These are phyloP conservation scores for Fusarium virguliforme DNA, from an alignment of 2,329 filamentous ascomycete genomes.

Conservation along the genomic window DNA sequence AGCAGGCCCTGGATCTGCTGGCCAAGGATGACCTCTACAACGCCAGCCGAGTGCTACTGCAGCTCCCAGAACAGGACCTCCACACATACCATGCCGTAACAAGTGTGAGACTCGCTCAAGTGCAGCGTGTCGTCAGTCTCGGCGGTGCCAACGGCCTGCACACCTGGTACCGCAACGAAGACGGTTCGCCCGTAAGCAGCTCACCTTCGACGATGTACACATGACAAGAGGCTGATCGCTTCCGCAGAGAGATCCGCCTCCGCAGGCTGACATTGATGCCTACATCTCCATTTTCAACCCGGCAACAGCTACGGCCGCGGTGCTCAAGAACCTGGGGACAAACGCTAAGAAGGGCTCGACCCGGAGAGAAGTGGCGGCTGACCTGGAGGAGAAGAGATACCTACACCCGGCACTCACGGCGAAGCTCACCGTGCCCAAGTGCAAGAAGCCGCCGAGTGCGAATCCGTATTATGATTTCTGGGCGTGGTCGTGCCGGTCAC, in stretches of 20 bases:
- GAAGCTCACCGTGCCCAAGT: conserved; percentile 63
- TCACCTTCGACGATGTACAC: conserved; percentile 10
- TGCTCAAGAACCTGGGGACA: conserved; percentile 74
- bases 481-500: conserved; percentile 73
- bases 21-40: conserved; percentile 62
- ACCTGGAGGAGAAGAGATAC: conserved; percentile 69
- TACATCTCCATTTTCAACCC: conserved; percentile 79
- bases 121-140: conserved; percentile 63
- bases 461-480: conserved; percentile 82
- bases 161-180: conserved; percentile 64
- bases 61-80: conserved; percentile 61
- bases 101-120: conserved; percentile 65
- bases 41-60: conserved; percentile 63
- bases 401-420: conserved; percentile 62
- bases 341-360: conserved; percentile 77
- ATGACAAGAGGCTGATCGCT: conserved; percentile 32
- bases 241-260: conserved; percentile 63
- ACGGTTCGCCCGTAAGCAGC: conserved; percentile 54
- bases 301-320: conserved; percentile 71
- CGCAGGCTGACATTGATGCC: conserved; percentile 72
- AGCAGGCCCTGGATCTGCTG: conserved; percentile 58
- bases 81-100: conserved; percentile 69
- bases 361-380: conserved; percentile 68
- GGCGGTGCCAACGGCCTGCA: conserved; percentile 65
- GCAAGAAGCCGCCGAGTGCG: conserved; percentile 60